Evolutionary conservation across 306 rosid species (phyloP), one percentile per base, ranked within the genome.

Genomic region (Carpinus fangiana): DNA sequence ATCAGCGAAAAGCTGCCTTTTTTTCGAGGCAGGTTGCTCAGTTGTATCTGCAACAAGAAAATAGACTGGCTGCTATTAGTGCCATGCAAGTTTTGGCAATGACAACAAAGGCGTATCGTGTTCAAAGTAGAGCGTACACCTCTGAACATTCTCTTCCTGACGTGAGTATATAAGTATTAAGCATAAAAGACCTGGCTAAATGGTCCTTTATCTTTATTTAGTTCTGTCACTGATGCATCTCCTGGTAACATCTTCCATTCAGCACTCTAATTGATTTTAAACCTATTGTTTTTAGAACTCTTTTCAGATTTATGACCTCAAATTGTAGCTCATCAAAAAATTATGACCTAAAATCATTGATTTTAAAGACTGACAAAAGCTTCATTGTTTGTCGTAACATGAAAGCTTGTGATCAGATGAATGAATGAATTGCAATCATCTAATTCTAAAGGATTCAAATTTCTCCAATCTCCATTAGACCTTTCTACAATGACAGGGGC

Each of bases 11-110:
- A 82, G 98, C 98, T 75, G 97, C 98, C 54, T 95, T 95, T 82
- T 95, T 95, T 82, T 86, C 96, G 5, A 95, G 98, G 89, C 98
- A 90, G 96, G 93, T 95, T 78, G 98, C 98, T 65, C 97, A 92
- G 84, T 86, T 95, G 82, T 95, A 95, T 89, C 79, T 93, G 88
- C 98, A 92, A 82, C 97, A 95, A 76, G 98, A 95, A 76, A 91
- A 92, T 85, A 89, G 91, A 74, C 76, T 91, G 81, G 96, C 99
- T 79, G 99, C 99, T 80, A 93, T 95, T 65, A 95, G 99, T 78
- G 99, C 99, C 71, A 82, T 95, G 98, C 99, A 95, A 88, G 98
- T 95, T 88, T 88, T 95, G 86, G 96, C 97, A 28, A 87, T 95
- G 96, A 95, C 99, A 64, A 90, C 99, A 7, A 93, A 88, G 90